Base-by-base conservation (phyloP, 179 eudicot species). In the Silene vulgaris region DNA sequence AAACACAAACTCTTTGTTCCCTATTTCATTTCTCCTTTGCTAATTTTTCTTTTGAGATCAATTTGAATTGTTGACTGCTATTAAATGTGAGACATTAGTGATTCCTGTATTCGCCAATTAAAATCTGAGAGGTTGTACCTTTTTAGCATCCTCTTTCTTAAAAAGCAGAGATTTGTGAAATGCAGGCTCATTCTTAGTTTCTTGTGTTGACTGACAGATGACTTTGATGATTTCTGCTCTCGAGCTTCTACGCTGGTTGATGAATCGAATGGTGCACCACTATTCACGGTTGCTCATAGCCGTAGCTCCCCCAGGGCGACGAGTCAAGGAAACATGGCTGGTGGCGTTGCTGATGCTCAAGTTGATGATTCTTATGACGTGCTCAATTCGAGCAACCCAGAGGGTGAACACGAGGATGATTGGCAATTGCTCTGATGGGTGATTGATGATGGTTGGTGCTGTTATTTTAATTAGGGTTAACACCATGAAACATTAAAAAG, bases 191-290 rank as follows among this genome's bases (percentile, higher is more conserved):
- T 35, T 12, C 12, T 4, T 43, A 20, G 19, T 45, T n/a, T 57
- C 23, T 32, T 43, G 61, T 70, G 20, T 72, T 69, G 45, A 9
- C 30, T 29, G 61, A 32, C 81, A 92, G 97, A 75, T 79, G 96
- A 89, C 78, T 92, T 92, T 66, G 87, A 89, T 50, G 89, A 92
- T 84, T 89, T 92, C 57, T 89, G 96, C 68, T 68, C 69, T 45
- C 90, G 93, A 70, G 91, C 97, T 28, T 76, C 90, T 6, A 82
- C 82, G 82, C 85, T 92, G 62, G 96, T 83, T 3, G 85, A 82
- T 63, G 81, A 85, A 79, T 90, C 97, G 13, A 82, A 86, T 76
- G 97, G 96, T 12, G 97, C 97, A 64, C 97, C 97, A 8, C 78
- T 92, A 17, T 90, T 92, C 78, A 92, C 97, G 0, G 90, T 92